Evolutionary conservation across 73 alveolate species (phyloP), one percentile per base, ranked within the genome.

Genomic region (Paramecium bursaria): DNA sequence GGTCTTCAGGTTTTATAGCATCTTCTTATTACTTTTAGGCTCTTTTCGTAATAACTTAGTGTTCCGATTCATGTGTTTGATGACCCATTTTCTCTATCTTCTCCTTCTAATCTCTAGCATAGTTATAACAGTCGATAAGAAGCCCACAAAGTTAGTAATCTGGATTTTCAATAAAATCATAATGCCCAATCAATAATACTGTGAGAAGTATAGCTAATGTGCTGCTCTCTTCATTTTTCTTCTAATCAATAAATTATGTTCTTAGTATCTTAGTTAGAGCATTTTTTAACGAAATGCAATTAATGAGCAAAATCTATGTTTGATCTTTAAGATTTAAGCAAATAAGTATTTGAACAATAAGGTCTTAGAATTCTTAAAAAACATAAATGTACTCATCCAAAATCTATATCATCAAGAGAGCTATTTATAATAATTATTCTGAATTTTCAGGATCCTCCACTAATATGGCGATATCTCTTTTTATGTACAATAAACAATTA

Each of bases 121-220:
- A 57, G 15, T 67, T 25, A 42, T 39, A 67, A 19, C 82, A 67
- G 17, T 19, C n/a, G 1, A 67, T 47, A 39, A 67, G 22, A 9
- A 35, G 44, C 44, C 44, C 5, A 35, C 33, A 35, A 2, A 67
- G 35, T 17, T 67, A 53, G 19, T 25, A 67, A 30, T 67, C 82
- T 67, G 82, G 82, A 35, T 67, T 33, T 13, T 31, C 44, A 3
- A 67, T 33, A 42, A 67, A 67, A 19, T 67, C 55, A 11, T 31
- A 67, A 67, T 67, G 82, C 0, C 60, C 82, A 4, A 67, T 67
- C 82, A 67, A 39, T 57, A 67, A 39, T 0, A 67, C 55, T n/a
- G 21, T 33, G 9, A 67, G 50, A 1, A 35, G 19, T 39, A 67
- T 39, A 0, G 44, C 25, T 15, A 67, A 39, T 42, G 33, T 35